Evolutionary conservation across 345 rosid species (phyloP).

Genomic region (Salix udensis): DNA sequence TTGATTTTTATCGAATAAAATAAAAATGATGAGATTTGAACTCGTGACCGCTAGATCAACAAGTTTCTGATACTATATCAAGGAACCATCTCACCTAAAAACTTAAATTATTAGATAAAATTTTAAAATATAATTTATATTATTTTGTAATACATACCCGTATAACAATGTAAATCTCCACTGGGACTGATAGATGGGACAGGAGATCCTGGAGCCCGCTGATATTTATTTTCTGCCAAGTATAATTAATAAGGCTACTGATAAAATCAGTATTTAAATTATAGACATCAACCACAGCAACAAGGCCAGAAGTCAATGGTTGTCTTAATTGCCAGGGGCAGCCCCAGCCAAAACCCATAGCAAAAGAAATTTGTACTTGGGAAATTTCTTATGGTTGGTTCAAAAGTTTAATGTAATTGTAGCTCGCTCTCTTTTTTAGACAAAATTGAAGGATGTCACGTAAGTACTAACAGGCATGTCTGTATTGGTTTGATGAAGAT

Average conservation of each 20-base stretch:
- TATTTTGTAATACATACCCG: no score
- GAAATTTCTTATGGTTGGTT: neutral
- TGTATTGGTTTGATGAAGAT: neutral
- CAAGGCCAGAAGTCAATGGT: neutral
- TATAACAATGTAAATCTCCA: no score
- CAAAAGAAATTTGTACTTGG: neutral
- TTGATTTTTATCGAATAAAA: no score
- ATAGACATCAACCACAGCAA: neutral
- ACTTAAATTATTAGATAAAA: no score
- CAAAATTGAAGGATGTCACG: neutral
- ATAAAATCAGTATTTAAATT: neutral
- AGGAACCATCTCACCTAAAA: rapidly evolving
- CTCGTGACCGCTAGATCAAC: no score
- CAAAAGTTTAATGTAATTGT: neutral
- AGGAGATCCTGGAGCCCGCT: neutral
- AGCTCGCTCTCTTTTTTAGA: neutral
- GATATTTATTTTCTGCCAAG: neutral
- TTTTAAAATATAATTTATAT: no score
- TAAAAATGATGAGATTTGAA: no score
- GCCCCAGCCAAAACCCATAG: no score
- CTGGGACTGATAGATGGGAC: neutral
- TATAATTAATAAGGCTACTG: neutral
- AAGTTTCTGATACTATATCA: no score
- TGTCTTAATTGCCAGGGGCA: neutral
- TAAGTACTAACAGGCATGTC: neutral